phyloP scores from a whole-genome alignment of 2,329 filamentous ascomycete genomes.

The Myriangium duriaei region DNA sequence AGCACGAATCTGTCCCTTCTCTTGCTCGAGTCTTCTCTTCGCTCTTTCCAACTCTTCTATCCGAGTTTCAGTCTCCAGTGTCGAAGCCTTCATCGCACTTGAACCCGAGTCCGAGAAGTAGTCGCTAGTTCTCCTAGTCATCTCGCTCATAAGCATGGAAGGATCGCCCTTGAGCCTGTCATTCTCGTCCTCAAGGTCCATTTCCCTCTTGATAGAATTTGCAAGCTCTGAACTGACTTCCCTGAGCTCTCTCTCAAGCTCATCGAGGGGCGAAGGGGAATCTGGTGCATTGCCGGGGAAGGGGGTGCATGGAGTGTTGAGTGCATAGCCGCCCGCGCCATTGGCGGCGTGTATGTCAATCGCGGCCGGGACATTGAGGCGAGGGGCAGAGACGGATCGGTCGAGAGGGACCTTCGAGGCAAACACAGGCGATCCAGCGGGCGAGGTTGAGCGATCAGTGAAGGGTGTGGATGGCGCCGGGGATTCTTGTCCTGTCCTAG shows the following conservation, averaged over 20 bases:
- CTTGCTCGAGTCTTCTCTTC: conserved; percentile 75
- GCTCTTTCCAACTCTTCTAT: conserved; percentile 68
- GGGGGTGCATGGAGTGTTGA: conserved; percentile 20
- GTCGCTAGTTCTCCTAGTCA: conserved; percentile 74
- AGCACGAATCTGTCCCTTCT: conserved; percentile 73
- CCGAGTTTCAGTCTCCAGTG: conserved; percentile 45
- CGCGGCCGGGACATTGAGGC: conserved; percentile 27
- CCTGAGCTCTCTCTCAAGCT: conserved; percentile 88
- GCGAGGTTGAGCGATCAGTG: conserved; percentile 47
- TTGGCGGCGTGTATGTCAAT: conserved; percentile 42
- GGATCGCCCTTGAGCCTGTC: conserved; percentile 73
- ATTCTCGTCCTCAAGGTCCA: conserved; percentile 90
- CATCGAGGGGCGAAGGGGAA: conserved; percentile 52
- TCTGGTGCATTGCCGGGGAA: conserved; percentile 15
- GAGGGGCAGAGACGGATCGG: conserved; percentile 11
- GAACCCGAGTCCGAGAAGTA: conserved; percentile 96
- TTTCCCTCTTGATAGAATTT: conserved; percentile 82
- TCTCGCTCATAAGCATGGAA: conserved; percentile 36
- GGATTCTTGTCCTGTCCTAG: conserved; percentile 44
- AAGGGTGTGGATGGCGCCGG: conserved; percentile 52
- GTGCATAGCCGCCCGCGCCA: conserved; percentile 35
- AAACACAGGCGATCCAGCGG: conserved; percentile 38
- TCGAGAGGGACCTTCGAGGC: conserved; percentile 22
- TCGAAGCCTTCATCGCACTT: conserved; percentile 65
- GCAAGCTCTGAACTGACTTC: conserved; percentile 90